Evolutionary conservation across 345 rosid genomes (phyloP), one percentile per base, ranked within the genome.

Genomic region (Gossypium arboreum): DNA sequence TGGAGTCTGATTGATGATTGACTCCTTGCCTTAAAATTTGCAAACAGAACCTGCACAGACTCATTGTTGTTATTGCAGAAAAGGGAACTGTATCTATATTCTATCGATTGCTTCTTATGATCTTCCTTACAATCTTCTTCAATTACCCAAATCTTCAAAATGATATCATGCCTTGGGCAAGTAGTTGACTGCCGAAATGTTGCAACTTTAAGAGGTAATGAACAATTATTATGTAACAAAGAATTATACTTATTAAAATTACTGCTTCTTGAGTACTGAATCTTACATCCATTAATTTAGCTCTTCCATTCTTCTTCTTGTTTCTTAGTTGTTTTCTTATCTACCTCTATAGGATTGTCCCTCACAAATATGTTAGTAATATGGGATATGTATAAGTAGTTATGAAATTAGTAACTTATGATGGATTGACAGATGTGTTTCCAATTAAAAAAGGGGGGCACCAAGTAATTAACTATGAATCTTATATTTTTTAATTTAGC

Each of bases 11-110:
- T 82, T 76, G 83, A 80, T 74, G 89, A 81, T 83, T 82, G 93
- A 86, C 83, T 80, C 79, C 80, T 81, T 81, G 88, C 90, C 88
- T 84, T 84, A 85, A 83, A 85, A 84, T 83, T 88, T 88, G 87
- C 85, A 80, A 84, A 81, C 57, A 80, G 77, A 87, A 96, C 98
- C 99, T 96, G 98, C 98, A 93, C 85, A 93, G 83, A 93, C 77
- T 86, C 90, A 91, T 88, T 84, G 85, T 87, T 81, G 86, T 93
- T 88, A 96, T 89, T 81, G 87, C 82, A 96, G 80, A 75, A 86
- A 87, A 86, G 88, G 83, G 83, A 87, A 82, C 83, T 80, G 77
- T 75, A 77, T 73, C 84, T 81, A 79, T 79, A 85, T 84, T 81
- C 80, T 82, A 81, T 72, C 84, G 87, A 81, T 84, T 86, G 80